Base-by-base conservation (phyloP, 2,329 filamentous ascomycete species). In the Dothiorella sarmentorum region DNA sequence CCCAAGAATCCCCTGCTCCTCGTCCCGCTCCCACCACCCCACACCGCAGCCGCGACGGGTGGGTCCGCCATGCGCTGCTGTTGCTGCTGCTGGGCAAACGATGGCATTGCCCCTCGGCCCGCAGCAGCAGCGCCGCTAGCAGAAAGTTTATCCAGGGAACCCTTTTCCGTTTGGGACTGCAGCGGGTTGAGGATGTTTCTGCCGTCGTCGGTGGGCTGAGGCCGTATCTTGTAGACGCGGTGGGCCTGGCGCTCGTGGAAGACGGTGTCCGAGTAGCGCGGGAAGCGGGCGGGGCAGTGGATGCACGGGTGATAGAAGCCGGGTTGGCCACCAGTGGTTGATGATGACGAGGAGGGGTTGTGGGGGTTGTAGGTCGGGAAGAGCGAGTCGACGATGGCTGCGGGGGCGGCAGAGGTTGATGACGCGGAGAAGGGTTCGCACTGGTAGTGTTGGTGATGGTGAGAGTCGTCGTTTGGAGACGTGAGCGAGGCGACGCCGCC, bases 191-290 rank as follows among this genome's bases (percentile, higher is more conserved):
- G 20, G 7, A 52, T 52, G 9, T 37, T 37, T 9, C 2, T 15
- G 35, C 49, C 49, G 20, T 53, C 49, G 4, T 53, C 49, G 13
- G 49, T 53, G 15, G 49, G 33, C 11, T 31, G 38, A 1, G 52
- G 52, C 6, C 52, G 24, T 6, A 27, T 15, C 26, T 29, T 43
- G n/a, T 24, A 56, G 10, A 56, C 9, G 52, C 52, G 38, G 42
- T 62, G 62, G 13, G 11, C 49, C 40, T 58, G 61, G 4, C 62
- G 62, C 38, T 60, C 29, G 33, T 63, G 62, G 51, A 59, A 61
- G 20, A 63, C 44, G 15, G 29, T 22, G 13, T 61, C 53, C 18
- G 49, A 18, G 33, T 42, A 55, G 47, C 31, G 51, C 33, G 22
- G 7, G 17, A 22, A 49, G 37, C 26, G 37, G 29, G 31, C 43